Percentiles rank a stretch among this genome's conserved stretches.
Evolutionary conservation across 768 basidiomycete genomes (phyloP).

Genomic region (Epithele typhae): DNA sequence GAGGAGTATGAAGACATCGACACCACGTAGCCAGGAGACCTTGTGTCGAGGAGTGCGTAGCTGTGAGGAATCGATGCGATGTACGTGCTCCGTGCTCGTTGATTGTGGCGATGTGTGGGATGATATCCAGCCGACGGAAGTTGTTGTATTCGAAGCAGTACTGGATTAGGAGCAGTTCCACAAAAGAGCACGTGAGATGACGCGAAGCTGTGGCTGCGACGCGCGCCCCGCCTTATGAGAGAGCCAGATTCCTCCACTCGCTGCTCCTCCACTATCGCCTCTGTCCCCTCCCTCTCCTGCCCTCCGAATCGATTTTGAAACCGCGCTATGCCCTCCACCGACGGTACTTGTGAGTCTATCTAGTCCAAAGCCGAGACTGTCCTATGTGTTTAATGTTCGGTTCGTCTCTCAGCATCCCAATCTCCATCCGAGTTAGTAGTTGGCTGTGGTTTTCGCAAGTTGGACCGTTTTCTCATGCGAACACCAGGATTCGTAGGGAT

Average conservation of each 20-base stretch:
- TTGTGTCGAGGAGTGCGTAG: no score
- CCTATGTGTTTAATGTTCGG: neutral
- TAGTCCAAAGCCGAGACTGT: neutral
- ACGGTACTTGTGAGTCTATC: neutral
- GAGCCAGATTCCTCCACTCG: neutral
- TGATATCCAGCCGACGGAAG: no score
- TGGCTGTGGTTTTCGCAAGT: no score
- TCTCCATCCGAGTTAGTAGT: conserved; percentile 4
- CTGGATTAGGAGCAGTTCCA: no score
- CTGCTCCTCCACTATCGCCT: neutral
- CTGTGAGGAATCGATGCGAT: no score
- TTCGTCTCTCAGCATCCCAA: conserved; percentile 3
- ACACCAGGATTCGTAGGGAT: conserved; percentile 2
- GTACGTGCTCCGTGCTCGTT: no score
- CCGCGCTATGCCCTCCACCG: conserved; percentile 1
- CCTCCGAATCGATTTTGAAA: neutral
- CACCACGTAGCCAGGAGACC: neutral
- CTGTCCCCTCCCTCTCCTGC: conserved; percentile 1
- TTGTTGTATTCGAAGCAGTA: no score
- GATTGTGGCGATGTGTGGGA: no score
- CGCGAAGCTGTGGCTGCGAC: conserved; percentile 9
- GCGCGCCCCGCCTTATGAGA: neutral
- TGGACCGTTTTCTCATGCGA: neutral
- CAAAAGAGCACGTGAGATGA: conserved; percentile 20
- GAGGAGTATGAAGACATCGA: conserved; percentile 75